phyloP scores from a whole-genome alignment of 2,329 filamentous ascomycete species.

The Trichoderma aggressivum region DNA sequence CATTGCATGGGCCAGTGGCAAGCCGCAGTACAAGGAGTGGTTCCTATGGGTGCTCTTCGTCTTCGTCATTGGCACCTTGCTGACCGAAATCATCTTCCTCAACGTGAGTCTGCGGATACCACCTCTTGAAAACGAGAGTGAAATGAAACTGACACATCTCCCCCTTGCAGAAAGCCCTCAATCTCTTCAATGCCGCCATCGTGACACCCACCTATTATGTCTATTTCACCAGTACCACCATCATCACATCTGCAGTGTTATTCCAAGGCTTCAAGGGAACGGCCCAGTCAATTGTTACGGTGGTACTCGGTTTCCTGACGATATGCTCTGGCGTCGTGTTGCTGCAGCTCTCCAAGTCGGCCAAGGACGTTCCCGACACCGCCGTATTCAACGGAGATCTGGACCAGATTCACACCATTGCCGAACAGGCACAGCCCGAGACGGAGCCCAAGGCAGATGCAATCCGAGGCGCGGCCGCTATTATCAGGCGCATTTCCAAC shows the following conservation, averaged over 20 bases:
- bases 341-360: constrained; percentile 93
- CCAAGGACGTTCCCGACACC: constrained; percentile 92
- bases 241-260: constrained; percentile 86
- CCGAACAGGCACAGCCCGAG: constrained; percentile 93
- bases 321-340: constrained; percentile 93
- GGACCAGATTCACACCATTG: constrained; percentile 92
- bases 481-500: constrained; percentile 77
- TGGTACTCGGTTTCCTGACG: constrained; percentile 88
- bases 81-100: constrained; percentile 92
- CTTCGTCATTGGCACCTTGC: constrained; percentile 82
- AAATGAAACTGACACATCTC: neutral
- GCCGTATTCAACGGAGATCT: constrained; percentile 90
- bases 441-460: constrained; percentile 94
- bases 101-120: constrained; percentile 65
- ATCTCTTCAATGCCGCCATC: constrained; percentile 92
- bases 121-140: neutral
- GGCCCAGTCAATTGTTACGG: constrained; percentile 73
- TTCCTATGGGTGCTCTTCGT: constrained; percentile 89
- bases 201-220: constrained; percentile 99
- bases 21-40: constrained; percentile 93
- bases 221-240: constrained; percentile 94
- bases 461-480: constrained; percentile 84
- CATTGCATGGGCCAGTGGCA: constrained; percentile 77
- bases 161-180: constrained; percentile 83
- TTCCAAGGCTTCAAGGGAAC: constrained; percentile 94